phyloP scores from a whole-genome alignment of 495 filamentous ascomycete genomes.

The Hypoxylon subgilvum region DNA sequence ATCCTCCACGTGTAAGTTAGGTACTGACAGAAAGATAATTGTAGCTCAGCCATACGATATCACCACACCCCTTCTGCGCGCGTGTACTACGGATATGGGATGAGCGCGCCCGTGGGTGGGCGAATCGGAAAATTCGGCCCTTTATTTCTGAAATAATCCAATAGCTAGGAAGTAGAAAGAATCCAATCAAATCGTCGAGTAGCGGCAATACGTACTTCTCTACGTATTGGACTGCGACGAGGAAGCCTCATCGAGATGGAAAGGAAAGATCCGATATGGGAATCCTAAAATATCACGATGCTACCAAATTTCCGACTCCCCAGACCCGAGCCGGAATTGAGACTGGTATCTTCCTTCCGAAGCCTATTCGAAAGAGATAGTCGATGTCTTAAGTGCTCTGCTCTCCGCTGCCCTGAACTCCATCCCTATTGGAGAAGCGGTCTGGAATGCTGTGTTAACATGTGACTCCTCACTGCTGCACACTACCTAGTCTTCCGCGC shows the following conservation, averaged over 20 bases:
- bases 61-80: conserved; percentile 29
- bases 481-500: too few relatives aligned
- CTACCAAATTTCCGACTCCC: conserved; percentile 5
- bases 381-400: background rate
- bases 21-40: conserved; percentile 2
- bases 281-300: conserved; percentile 7
- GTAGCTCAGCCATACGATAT: conserved; percentile 23
- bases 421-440: background rate
- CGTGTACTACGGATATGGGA: conserved; percentile 15
- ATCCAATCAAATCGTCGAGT: conserved; percentile 1
- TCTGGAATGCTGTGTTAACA: too few relatives aligned
- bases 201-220: background rate
- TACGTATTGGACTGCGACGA: conserved; percentile 14
- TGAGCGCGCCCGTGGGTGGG: background rate
- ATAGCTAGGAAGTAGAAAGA: conserved; percentile 14
- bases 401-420: too few relatives aligned
- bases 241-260: too few relatives aligned
- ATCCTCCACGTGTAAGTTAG: conserved; percentile 24
- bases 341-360: too few relatives aligned
- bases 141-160: conserved; percentile 2
- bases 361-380: background rate
- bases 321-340: conserved; percentile 4
- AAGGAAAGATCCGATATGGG: background rate
- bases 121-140: conserved; percentile 35
- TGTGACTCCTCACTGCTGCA: too few relatives aligned